These are phyloP conservation scores for Pseudozyma thailandica DNA, from an alignment of 1,284 basidiomycete species.

Conservation along the genomic window DNA sequence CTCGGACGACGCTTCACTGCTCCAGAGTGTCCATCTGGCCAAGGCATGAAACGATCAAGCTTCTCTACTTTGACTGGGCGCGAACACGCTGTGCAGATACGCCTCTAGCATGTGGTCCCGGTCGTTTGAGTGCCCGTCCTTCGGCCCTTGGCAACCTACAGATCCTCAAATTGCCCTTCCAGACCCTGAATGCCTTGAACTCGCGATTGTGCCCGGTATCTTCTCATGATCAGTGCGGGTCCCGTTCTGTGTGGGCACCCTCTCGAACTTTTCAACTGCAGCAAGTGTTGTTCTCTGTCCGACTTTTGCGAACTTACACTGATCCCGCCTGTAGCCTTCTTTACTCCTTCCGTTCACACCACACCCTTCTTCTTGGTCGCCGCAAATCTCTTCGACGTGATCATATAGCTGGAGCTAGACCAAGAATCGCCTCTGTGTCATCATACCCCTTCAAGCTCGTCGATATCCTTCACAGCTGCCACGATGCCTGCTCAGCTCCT, in stretches of 20 bases:
- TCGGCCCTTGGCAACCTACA: too few relatives aligned
- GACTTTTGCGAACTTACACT: not conserved
- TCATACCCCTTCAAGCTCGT: not conserved
- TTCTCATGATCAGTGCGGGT: not conserved
- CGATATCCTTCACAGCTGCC: not conserved
- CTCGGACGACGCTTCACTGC: too few relatives aligned
- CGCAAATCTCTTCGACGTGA: not conserved
- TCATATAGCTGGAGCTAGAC: not conserved
- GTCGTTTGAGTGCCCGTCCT: constrained; percentile 6
- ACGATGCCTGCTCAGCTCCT: constrained; percentile 20
- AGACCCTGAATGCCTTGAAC: too few relatives aligned
- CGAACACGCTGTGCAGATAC: constrained; percentile 1
- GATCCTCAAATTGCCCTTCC: too few relatives aligned
- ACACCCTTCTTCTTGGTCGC: not conserved
- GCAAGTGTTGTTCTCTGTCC: constrained; percentile 5
- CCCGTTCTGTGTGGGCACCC: not conserved
- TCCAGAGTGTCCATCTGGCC: too few relatives aligned
- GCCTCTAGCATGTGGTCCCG: constrained; percentile 11
- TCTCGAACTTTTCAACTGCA: too few relatives aligned
- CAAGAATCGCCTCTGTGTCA: not conserved
- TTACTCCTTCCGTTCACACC: not conserved
- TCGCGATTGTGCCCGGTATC: too few relatives aligned
- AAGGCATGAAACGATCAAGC: too few relatives aligned
- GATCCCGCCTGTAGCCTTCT: not conserved
- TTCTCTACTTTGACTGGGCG: too few relatives aligned